Percentiles rank a stretch among this genome's conserved stretches.
These are phyloP conservation scores for Myrmaecium sp. DNA, from an alignment of 2,329 filamentous ascomycete genomes.

Conservation along the genomic window DNA sequence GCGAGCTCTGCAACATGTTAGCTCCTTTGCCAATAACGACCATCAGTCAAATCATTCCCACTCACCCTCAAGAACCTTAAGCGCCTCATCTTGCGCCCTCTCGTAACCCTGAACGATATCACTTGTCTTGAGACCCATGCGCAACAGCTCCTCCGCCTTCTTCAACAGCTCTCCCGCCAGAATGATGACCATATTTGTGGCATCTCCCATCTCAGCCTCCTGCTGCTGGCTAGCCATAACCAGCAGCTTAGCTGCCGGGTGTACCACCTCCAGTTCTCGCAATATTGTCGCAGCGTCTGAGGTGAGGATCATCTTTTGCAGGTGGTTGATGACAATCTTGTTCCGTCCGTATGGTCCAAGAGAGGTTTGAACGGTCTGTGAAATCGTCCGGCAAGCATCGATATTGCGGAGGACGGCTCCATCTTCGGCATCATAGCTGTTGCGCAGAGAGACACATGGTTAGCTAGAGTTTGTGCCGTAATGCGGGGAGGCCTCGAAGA, in stretches of 20 bases:
- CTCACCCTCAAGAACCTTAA: conserved; percentile 62
- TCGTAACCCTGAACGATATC: conserved; percentile 95
- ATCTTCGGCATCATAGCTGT: conserved; percentile 96
- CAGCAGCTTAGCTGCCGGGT: conserved; percentile 90
- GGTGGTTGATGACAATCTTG: conserved; percentile 99
- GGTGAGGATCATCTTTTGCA: conserved; percentile 98
- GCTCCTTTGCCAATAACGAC: conserved; percentile 5
- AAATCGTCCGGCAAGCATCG: conserved; percentile 91
- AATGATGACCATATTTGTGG: conserved; percentile 92
- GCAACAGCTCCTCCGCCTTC: conserved; percentile 90
- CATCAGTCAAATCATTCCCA: conserved; percentile 1
- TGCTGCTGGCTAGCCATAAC: conserved; percentile 99
- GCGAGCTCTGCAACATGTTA: conserved; percentile 45
- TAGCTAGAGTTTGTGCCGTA: conserved; percentile 5
- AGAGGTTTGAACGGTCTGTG: conserved; percentile 90
- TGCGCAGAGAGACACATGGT: not conserved
- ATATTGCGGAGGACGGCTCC: conserved; percentile 96
- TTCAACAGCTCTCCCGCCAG: conserved; percentile 86
- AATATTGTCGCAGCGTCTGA: conserved; percentile 96
- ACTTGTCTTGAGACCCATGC: conserved; percentile 96
- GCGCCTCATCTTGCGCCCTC: conserved; percentile 75
- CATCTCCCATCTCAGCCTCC: conserved; percentile 97
- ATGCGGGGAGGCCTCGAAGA: conserved; percentile 7
- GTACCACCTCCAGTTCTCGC: conserved; percentile 92
- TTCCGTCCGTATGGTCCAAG: conserved; percentile 95